A percentile compares a stretch with the other conserved stretches of the same genome.
Conservation (phyloP, 179 eudicot genomes). For the Dionaea muscipula region DNA sequence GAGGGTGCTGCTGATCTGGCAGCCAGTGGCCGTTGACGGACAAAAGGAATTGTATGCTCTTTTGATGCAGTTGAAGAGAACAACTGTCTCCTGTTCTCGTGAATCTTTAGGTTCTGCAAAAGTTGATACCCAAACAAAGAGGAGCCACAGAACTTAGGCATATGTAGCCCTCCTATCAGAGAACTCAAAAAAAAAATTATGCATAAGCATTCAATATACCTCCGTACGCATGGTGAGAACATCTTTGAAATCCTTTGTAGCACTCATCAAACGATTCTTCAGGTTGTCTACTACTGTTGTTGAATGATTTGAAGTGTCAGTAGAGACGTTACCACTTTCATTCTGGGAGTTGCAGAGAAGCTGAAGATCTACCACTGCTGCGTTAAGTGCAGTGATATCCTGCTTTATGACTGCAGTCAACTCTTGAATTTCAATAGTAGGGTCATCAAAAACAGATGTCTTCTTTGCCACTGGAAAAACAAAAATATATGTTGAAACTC, state of each 20-base stretch:
- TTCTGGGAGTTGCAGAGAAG: slow-evolving; percentile 59
- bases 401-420: slow-evolving; percentile 88
- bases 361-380: slow-evolving; percentile 89
- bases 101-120: slow-evolving; percentile 76
- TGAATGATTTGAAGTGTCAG: slow-evolving; percentile 75
- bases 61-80: slow-evolving; percentile 61
- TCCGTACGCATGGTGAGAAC: slow-evolving; percentile 94
- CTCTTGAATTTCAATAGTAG: slow-evolving; percentile 84
- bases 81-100: slow-evolving; percentile 72
- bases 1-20: slow-evolving; percentile 46
- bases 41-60: slow-evolving; percentile 67
- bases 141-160: neutral
- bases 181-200: neutral
- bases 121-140: slow-evolving; percentile 2
- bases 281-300: slow-evolving; percentile 87
- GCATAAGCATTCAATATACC: slow-evolving; percentile 26
- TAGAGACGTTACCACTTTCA: slow-evolving; percentile 61
- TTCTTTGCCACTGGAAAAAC: slow-evolving; percentile 77
- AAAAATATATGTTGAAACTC: neutral
- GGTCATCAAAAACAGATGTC: slow-evolving; percentile 88
- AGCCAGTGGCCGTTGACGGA: slow-evolving; percentile 80
- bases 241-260: slow-evolving; percentile 91
- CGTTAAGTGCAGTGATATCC: slow-evolving; percentile 85
- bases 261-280: slow-evolving; percentile 77
- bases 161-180: neutral